phyloP scores from a whole-genome alignment of 257 asterid genomes.

The Solanum arcanum region DNA sequence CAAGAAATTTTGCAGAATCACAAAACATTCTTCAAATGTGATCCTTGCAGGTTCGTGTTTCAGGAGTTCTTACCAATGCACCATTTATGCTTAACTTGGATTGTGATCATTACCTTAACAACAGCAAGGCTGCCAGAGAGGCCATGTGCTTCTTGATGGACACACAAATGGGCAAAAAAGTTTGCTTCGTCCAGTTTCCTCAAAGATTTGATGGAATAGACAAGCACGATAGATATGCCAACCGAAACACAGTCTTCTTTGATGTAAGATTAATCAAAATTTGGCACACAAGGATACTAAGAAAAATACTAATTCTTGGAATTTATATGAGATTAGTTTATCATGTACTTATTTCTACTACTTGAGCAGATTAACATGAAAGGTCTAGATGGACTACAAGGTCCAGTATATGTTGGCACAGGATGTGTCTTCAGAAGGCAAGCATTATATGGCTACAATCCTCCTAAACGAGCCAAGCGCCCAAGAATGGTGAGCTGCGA shows the following conservation, averaged over 20 bases:
- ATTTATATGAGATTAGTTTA: not conserved
- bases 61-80: constrained; percentile 96
- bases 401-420: constrained; percentile 91
- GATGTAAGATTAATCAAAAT: constrained; percentile 45
- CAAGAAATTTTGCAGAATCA: not conserved
- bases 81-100: constrained; percentile 99
- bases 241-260: constrained; percentile 94
- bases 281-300: not conserved
- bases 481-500: constrained; percentile 88
- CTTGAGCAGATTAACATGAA: constrained; percentile 72
- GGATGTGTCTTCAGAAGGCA: constrained; percentile 90
- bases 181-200: constrained; percentile 95
- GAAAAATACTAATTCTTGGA: not conserved
- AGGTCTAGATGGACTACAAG: constrained; percentile 93
- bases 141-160: constrained; percentile 99
- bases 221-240: constrained; percentile 87
- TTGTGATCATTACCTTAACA: constrained; percentile 91
- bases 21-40: not conserved
- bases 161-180: constrained; percentile 74
- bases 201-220: constrained; percentile 99
- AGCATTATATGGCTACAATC: constrained; percentile 81
- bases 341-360: not conserved
- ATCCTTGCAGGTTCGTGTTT: constrained; percentile 68
- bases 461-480: constrained; percentile 71
- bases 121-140: constrained; percentile 92